These are phyloP conservation scores for Candida pseudofarinosa DNA, from an alignment of 805 yeast genomes.

Conservation along the genomic window DNA sequence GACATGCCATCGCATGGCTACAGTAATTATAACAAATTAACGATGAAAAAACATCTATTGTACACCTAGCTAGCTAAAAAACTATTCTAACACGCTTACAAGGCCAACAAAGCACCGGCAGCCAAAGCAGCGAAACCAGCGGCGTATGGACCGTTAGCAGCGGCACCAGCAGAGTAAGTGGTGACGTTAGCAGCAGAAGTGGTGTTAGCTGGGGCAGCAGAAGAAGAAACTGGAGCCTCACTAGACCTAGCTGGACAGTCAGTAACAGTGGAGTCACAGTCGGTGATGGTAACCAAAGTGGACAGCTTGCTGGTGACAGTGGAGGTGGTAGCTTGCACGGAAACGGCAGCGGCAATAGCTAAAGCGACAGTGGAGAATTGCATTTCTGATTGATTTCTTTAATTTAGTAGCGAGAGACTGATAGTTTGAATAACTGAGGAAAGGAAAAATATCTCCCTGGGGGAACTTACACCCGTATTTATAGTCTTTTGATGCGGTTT, in stretches of 20 bases:
- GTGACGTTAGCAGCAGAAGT: conserved; percentile 30
- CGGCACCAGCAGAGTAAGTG: conserved; percentile 35
- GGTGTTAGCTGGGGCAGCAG: conserved; percentile 19
- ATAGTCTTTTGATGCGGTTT: background rate
- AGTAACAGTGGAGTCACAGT: conserved; percentile 38
- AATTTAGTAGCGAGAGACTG: conserved; percentile 26
- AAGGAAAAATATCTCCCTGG: background rate
- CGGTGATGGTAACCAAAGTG: conserved; percentile 41
- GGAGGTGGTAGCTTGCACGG: conserved; percentile 22
- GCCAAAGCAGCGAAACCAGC: conserved; percentile 47
- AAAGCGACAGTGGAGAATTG: conserved; percentile 39
- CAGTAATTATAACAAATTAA: too few relatives aligned
- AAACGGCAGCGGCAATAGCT: conserved; percentile 32
- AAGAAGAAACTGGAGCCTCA: conserved; percentile 14
- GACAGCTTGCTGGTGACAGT: conserved; percentile 28
- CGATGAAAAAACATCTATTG: conserved; percentile 1
- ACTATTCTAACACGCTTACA: conserved; percentile 33
- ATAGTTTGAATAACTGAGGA: conserved; percentile 17
- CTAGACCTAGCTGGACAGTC: conserved; percentile 36
- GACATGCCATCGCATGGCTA: too few relatives aligned
- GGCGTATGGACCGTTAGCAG: conserved; percentile 28
- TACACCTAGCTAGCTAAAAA: conserved; percentile 3
- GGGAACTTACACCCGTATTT: background rate
- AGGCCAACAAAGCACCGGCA: conserved; percentile 55
- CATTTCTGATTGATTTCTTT: conserved; percentile 20